phyloP scores from a whole-genome alignment of 352 stramenopile species.

The Blastocystis sp. region DNA sequence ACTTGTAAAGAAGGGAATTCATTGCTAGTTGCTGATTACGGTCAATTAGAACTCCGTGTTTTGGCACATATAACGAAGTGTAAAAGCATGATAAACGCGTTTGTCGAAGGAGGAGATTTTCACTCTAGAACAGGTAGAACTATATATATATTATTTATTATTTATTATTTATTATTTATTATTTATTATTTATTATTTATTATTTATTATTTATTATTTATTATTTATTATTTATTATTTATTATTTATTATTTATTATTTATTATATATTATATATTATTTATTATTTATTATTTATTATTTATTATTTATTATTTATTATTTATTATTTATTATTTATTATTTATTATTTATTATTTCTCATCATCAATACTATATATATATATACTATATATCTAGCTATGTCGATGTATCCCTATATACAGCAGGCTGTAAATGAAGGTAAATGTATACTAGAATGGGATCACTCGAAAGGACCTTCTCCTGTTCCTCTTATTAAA shows the following conservation, averaged over 20 bases:
- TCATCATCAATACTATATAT: too few species aligned
- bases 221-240: too few species aligned
- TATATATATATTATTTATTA: not conserved
- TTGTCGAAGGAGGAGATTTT: slow-evolving; percentile 67
- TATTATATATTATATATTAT: too few species aligned
- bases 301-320: not conserved
- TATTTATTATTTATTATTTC: too few species aligned
- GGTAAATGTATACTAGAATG: slow-evolving; percentile 90
- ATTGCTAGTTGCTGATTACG: slow-evolving; percentile 97
- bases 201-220: too few species aligned
- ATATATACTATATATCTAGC: slow-evolving; percentile 58
- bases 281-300: not conserved
- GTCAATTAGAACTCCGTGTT: slow-evolving; percentile 92
- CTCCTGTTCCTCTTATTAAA: slow-evolving; percentile 80
- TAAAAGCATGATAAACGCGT: slow-evolving; percentile 91
- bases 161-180: slow-evolving; percentile 1
- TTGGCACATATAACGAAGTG: slow-evolving; percentile 92
- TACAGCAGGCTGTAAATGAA: slow-evolving; percentile 73
- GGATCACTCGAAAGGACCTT: slow-evolving; percentile 66
- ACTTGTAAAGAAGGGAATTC: slow-evolving; percentile 66
- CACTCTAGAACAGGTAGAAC: slow-evolving; percentile 44
- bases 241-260: too few species aligned
- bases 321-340: slow-evolving; percentile 60
- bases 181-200: not conserved
- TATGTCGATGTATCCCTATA: slow-evolving; percentile 96